Base-by-base conservation (phyloP, 1,284 basidiomycete genomes). In the Moesziomyces aphidis region DNA sequence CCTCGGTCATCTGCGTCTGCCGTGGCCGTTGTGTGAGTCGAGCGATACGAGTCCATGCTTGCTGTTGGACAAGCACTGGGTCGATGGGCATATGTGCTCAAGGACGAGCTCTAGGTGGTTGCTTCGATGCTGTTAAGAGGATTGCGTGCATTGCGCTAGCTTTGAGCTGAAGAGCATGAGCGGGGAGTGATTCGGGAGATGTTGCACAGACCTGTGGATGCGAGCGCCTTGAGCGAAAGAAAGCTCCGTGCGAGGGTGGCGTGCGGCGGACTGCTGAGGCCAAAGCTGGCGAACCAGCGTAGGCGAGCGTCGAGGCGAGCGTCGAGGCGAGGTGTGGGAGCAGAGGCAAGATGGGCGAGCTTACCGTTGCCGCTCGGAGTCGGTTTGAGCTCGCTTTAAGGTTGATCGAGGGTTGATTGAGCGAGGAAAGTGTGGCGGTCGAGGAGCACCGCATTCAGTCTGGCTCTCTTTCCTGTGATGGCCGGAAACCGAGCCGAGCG, bases 281-380 rank as follows among this genome's bases (percentile, higher is more conserved):
- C 28, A 19, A 34, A 45, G 28, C 24, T 45, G 31, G 36, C 10
- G 44, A 34, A 9, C 36, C 31, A 48, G 31, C 36, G 42, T 26
- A 52, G 39, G 23, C 52, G 36, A 56, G 39, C 17, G 31, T 51
- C 49, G 49, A 52, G 39, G 23, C 52, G 36, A 56, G 39, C 17
- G 31, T 51, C 49, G 49, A 50, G 19, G 26, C 15, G 28, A 43
- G 45, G 3, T n/a, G 45, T n/a, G 39, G 24, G n/a, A 10, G 26
- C 15, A 28, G 7, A 28, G 26, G 1, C 26, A 28, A 8, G 6
- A 5, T 28, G 36, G 19, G 24, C 23, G 19, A 64, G 55, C 62
- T 58, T 50, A 26, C 42, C 19, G 36, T 48, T 34, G 50, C 39
- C 42, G 28, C 48, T 28, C 36, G 44, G 43, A 47, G 48, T 21